Evolutionary conservation across 139 green algal genomes (phyloP).

Genomic region (Mesotaenium endlicherianum): DNA sequence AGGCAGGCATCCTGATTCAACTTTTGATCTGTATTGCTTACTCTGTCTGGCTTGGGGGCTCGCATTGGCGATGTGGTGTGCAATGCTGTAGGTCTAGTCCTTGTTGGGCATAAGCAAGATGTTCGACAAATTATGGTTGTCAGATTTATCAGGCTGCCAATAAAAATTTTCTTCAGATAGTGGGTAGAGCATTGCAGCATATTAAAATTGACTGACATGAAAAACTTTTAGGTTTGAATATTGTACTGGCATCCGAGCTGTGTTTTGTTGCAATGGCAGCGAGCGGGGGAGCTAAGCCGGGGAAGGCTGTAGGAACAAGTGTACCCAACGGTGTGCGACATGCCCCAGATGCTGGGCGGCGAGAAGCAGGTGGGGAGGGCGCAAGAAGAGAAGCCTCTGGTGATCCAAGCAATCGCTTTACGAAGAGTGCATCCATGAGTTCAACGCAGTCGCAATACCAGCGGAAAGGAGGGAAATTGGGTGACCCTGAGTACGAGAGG

Average conservation of each 20-base stretch:
- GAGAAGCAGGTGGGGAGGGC: no score
- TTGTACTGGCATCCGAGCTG: no score
- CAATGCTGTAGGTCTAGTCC: no score
- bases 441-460: not conserved
- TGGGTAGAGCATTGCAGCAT: not conserved
- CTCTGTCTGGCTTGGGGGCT: no score
- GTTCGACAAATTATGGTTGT: not conserved
- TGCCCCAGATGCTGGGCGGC: no score
- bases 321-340: not conserved
- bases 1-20: no score
- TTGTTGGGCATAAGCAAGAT: not conserved
- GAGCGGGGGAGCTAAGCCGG: constrained; percentile 1
- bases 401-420: no score
- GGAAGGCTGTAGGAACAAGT: not conserved
- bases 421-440: constrained; percentile 4
- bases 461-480: not conserved
- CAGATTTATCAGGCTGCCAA: not conserved
- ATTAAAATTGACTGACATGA: not conserved
- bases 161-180: not conserved
- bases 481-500: not conserved
- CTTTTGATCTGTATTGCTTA: not conserved
- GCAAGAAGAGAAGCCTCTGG: not conserved
- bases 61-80: no score
- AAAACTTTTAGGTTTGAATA: not conserved
- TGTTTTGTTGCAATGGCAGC: not conserved